Percentiles rank a stretch among this genome's conserved stretches.
These are phyloP conservation scores for Nicotiana rustica DNA, from an alignment of 305 asterid genomes.

Conservation along the genomic window DNA sequence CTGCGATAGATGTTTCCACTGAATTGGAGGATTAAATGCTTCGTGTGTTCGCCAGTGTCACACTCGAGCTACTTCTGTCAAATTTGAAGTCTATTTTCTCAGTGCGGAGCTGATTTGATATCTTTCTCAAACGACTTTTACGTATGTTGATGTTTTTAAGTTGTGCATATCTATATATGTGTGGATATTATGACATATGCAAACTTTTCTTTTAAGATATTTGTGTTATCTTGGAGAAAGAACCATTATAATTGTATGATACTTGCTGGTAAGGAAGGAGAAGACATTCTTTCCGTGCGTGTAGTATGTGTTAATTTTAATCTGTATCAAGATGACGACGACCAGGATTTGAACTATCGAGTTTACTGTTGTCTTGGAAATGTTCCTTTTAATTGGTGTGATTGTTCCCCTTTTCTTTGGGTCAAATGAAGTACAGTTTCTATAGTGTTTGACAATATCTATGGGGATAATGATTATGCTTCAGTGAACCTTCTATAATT, in stretches of 20 bases:
- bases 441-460: neutral
- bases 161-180: conserved; percentile 22
- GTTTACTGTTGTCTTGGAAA: neutral
- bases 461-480: neutral
- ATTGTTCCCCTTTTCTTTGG: neutral
- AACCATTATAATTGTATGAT: conserved; percentile 31
- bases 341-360: conserved; percentile 33
- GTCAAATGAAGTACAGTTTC: conserved; percentile 21
- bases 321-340: conserved; percentile 29
- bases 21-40: conserved; percentile 16
- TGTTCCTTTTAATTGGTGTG: conserved; percentile 8
- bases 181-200: conserved; percentile 31
- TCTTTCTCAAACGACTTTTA: conserved; percentile 20
- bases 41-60: conserved; percentile 4
- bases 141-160: conserved; percentile 27
- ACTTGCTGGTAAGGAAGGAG: conserved; percentile 29
- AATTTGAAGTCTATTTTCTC: conserved; percentile 27
- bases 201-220: conserved; percentile 24
- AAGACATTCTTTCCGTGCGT: conserved; percentile 15
- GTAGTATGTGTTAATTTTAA: conserved; percentile 1
- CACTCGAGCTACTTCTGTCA: conserved; percentile 29
- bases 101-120: neutral
- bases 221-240: conserved; percentile 31
- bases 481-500: neutral
- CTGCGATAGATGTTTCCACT: conserved; percentile 32